Evolutionary conservation across 73 alveolate genomes (phyloP), one percentile per base, ranked within the genome.

Genomic region (Paramecium pentaurelia): DNA sequence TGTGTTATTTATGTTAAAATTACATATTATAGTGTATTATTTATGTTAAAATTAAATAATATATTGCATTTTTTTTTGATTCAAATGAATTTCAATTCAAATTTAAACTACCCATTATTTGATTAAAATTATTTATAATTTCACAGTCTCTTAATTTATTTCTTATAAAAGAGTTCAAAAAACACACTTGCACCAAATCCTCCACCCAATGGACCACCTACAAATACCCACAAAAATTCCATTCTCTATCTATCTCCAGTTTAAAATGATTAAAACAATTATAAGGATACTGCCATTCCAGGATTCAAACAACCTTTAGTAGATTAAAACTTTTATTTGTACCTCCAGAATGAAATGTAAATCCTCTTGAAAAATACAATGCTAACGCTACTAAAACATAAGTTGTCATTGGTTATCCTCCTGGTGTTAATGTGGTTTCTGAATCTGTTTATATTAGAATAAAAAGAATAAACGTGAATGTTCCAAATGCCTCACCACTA

Each of bases 321-420:
- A 2, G 14, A 54, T 54, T 54, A 1, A 54, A 25, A 2, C 14
- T 42, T n/a, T 45, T 22, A 44, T 14, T 42, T 11, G 44, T 45
- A 80, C 91, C 91, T 80, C 91, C 91, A 27, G 91, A 80, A 80
- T 80, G 91, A 64, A 45, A 80, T 45, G 91, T 80, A 27, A 80
- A 80, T 40, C 73, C 73, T 80, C 91, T 80, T 14, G 77, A 45
- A 27, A 80, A 45, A 27, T 80, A 80, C 58, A 80, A 47, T 2
- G 91, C 91, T 3, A 80, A 32, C 9, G 91, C 71, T 25, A 80
- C 91, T 44, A 80, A 18, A 0, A 80, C 44, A 44, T 80, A 80
- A 12, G 47, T 80, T 20, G 91, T 80, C 77, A 80, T 25, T 20
- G 91, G 91, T 80, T 80, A 47, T 14, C 71, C 71, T 11, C 49